Evolutionary conservation across 2,329 filamentous ascomycete species (phyloP), one percentile per base, ranked within the genome.

Genomic region (Colletotrichum musae): DNA sequence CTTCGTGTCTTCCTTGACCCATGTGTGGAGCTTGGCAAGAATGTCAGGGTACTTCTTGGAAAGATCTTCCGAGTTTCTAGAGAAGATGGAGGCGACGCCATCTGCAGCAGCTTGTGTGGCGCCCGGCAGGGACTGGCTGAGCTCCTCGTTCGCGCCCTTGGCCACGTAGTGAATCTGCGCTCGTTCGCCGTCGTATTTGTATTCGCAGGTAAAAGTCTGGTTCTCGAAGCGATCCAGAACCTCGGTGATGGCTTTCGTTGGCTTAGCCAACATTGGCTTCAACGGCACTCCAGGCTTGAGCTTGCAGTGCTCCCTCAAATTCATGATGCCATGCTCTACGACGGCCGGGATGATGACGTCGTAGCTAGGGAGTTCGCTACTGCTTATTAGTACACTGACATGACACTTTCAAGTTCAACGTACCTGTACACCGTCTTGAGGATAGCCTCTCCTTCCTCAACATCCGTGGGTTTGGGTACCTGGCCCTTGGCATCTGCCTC

Each of bases 21-120:
- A 99, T 0, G 88, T 91, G 45, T 93, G 87, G 13, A 99, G 88
- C 79, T 97, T 97, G 24, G 88, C 91, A 39, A 99, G 88, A 61
- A 99, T 94, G 81, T 99, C 96, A 0, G 96, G 96, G 77, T 99
- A 99, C 78, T 99, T 99, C 81, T 96, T 97, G 9, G 94, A 98
- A 57, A 99, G 80, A 75, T 99, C 95, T 82, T 99, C 96, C 0
- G 95, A 98, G 78, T 99, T 99, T 73, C 96, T 89, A 3, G 96
- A 99, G 81, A 99, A 99, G 74, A 99, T 97, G 58, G 95, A 94
- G 9, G 94, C 91, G 41, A 98, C 89, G 2, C 95, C 95, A 60
- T 89, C 87, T 6, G 87, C 88, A 41, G 87, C 83, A 70, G 94
- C 92, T 71, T 90, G 91, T 48, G 90, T 86, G 7, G 89, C 89